Conservation (phyloP, 208 protist genomes). For the Leishmania tropica region DNA sequence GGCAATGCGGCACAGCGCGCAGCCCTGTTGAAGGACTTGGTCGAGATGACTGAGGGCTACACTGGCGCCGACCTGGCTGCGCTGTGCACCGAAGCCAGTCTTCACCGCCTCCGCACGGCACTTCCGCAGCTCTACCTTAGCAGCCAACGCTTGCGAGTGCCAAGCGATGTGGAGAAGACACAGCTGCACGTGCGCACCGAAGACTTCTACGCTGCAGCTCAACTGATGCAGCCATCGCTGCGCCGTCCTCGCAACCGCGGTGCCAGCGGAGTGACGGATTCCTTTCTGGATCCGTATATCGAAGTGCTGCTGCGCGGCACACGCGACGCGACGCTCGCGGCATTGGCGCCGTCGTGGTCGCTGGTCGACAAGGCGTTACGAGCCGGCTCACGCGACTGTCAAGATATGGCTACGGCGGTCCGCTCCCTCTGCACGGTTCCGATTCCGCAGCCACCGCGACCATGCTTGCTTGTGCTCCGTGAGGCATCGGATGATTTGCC, state of each 20-base stretch:
- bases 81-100: conserved; percentile 98
- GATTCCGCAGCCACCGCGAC: conserved; percentile 50
- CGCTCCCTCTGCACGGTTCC: conserved; percentile 57
- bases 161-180: conserved; percentile 24
- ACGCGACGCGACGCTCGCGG: conserved; percentile 39
- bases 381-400: conserved; percentile 51
- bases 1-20: conserved; percentile 41
- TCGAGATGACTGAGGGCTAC: conserved; percentile 95
- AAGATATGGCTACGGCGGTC: conserved; percentile 53
- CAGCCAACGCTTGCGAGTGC: conserved; percentile 49
- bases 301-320: conserved; percentile 60
- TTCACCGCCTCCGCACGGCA: conserved; percentile 70
- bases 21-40: conserved; percentile 83
- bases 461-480: conserved; percentile 62
- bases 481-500: background rate
- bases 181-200: conserved; percentile 47
- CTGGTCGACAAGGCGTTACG: conserved; percentile 43
- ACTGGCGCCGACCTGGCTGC: conserved; percentile 98
- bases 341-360: conserved; percentile 53
- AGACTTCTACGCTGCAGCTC: conserved; percentile 76
- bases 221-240: conserved; percentile 66
- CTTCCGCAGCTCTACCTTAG: conserved; percentile 84
- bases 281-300: conserved; percentile 36
- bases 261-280: background rate
- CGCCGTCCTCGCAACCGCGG: conserved; percentile 26